Base-by-base conservation (phyloP, 768 basidiomycete species). In the Suillus fuscotomentosus region DNA sequence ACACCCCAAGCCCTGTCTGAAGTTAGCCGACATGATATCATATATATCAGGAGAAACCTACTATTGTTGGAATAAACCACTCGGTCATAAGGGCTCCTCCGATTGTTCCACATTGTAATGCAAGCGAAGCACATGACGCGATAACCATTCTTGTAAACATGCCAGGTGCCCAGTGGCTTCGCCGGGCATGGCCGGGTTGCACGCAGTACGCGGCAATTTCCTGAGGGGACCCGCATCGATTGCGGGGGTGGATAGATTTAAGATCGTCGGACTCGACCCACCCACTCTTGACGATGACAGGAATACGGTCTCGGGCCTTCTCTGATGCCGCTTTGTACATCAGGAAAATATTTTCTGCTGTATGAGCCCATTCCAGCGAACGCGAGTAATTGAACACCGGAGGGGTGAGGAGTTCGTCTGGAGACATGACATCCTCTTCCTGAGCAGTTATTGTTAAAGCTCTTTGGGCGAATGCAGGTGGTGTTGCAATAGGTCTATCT, bases 41-140 rank as follows among this genome's bases (percentile, higher is more conserved):
- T 22, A 17, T 31, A 36, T 3, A 60, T 11, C 31, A 42, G 15
- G 39, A 36, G 17, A 22, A 13, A 65, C 39, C 20, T 57, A 50
- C 61, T 8, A 64, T 65, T 9, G 73, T 74, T 13, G 73, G 73
- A 8, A 72, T 74, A 45, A 67, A 68, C 57, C 65, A 68, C 17
- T 69, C 67, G 6, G 69, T 66, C 8, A 71, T 36, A 14, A 71
- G 39, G 7, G 74, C 72, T 15, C 69, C 69, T 11, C 73, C 72
- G 13, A 65, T 55, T 5, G 72, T 71, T 8, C 63, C 67, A 73
- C 73, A 75, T 60, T 74, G 72, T 20, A 74, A 45, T 10, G 61
- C 55, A 3, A 74, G 60, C n/a, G 71, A 69, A 17, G 66, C 54
- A 13, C 65, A 8, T 11, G 73, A 69, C 14, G 73, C 73, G 39